Evolutionary conservation across 2,329 filamentous ascomycete genomes (phyloP).

Genomic region (Fusarium agapanthi): DNA sequence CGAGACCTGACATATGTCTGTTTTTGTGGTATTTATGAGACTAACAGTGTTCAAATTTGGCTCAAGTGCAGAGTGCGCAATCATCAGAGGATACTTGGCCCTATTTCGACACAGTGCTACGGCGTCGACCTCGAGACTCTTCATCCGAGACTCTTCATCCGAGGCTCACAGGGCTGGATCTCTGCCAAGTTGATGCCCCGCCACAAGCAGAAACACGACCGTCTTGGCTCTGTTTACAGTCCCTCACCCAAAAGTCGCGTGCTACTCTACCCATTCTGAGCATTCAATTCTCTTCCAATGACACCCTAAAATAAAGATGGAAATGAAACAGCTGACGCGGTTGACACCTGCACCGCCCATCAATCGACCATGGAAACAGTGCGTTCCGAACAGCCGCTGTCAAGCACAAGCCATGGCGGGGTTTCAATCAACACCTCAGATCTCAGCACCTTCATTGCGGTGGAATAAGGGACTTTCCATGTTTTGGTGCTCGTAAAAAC

Average conservation of each 20-base stretch:
- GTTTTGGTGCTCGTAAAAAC: background rate
- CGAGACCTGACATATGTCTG: too few species aligned
- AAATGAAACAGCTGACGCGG: background rate
- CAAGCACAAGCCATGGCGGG: background rate
- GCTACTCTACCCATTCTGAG: background rate
- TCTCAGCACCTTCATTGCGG: background rate
- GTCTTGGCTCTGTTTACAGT: background rate
- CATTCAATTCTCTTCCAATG: background rate
- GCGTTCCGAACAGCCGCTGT: background rate
- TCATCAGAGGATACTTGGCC: too few species aligned
- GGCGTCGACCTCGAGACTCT: rapidly evolving
- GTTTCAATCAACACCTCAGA: background rate
- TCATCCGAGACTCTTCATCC: background rate
- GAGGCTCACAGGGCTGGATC: background rate
- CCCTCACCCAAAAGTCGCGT: background rate
- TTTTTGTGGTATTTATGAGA: too few species aligned
- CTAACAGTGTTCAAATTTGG: rapidly evolving
- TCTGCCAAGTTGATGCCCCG: background rate
- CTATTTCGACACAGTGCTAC: too few species aligned
- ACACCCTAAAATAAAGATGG: background rate
- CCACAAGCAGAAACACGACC: background rate
- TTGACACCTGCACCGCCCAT: background rate
- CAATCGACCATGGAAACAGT: background rate
- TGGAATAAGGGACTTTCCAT: background rate
- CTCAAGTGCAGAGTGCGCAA: rapidly evolving